Evolutionary conservation across 1,284 basidiomycete species (phyloP).

Genomic region (Tilletiopsis washingtonensis): DNA sequence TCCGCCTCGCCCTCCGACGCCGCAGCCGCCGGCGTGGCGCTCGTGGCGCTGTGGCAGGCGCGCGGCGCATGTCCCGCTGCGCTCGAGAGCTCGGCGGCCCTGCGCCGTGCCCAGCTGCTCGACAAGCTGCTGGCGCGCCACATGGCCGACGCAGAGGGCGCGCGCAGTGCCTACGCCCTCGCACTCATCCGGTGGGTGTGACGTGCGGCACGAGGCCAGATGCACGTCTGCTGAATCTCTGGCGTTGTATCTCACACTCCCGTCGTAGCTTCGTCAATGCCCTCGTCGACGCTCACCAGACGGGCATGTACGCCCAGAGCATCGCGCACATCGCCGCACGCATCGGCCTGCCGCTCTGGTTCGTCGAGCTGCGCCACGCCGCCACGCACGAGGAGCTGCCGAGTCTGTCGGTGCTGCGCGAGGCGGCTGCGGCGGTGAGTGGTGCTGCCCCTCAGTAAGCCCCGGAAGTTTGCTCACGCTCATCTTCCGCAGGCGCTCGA

Average conservation of each 20-base stretch:
- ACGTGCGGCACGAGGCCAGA: too few relatives aligned
- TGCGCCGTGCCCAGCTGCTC: slow-evolving; percentile 27
- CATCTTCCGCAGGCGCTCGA: slow-evolving; percentile 12
- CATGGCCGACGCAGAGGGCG: slow-evolving; percentile 15
- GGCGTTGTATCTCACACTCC: too few relatives aligned
- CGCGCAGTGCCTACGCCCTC: slow-evolving; percentile 29
- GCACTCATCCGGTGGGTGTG: too few relatives aligned
- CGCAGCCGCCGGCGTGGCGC: slow-evolving; percentile 6
- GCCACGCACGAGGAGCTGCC: slow-evolving; percentile 94
- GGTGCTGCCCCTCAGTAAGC: too few relatives aligned
- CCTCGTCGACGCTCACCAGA: slow-evolving; percentile 79
- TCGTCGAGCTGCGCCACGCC: slow-evolving; percentile 90
- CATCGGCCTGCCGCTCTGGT: slow-evolving; percentile 74
- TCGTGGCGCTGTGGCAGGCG: slow-evolving; percentile 38
- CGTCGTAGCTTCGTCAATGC: slow-evolving; percentile 75
- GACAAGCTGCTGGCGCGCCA: slow-evolving; percentile 7
- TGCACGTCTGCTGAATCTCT: too few relatives aligned
- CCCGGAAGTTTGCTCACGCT: too few relatives aligned
- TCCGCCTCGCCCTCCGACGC: too few relatives aligned
- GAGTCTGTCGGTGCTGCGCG: slow-evolving; percentile 67
- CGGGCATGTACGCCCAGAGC: slow-evolving; percentile 67
- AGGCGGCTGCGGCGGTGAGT: slow-evolving; percentile 56
- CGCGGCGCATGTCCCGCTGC: slow-evolving; percentile 38
- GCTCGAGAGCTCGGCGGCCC: slow-evolving; percentile 36
- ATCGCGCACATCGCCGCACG: slow-evolving; percentile 81